phyloP scores from a whole-genome alignment of 345 rosid species.

The Corchorus olitorius region DNA sequence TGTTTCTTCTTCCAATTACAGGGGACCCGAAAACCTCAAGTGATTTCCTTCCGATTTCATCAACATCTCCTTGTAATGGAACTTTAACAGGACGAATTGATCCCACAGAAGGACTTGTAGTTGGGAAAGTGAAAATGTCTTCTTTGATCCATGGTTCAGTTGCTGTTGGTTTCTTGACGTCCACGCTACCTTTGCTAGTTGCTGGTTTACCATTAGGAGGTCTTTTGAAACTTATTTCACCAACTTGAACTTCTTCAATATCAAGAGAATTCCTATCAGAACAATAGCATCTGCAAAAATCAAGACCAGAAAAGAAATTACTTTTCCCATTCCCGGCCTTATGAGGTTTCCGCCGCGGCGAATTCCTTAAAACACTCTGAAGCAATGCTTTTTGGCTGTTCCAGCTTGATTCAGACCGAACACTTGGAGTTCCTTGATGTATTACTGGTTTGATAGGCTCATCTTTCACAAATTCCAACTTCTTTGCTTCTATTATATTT shows the following conservation, averaged over 20 bases:
- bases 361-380: conserved; percentile 26
- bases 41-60: conserved; percentile 47
- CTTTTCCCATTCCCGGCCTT: conserved; percentile 39
- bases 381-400: conserved; percentile 60
- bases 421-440: conserved; percentile 49
- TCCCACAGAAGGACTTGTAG: conserved; percentile 10
- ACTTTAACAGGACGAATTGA: conserved; percentile 23
- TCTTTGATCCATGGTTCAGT: conserved; percentile 20
- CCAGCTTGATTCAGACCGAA: conserved; percentile 58
- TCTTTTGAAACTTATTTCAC: conserved; percentile 44
- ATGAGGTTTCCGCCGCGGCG: conserved; percentile 22
- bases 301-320: conserved; percentile 54
- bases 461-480: conserved; percentile 19
- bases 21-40: conserved; percentile 70
- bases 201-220: conserved; percentile 25
- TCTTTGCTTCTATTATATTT: conserved; percentile 22
- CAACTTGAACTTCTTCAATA: conserved; percentile 37
- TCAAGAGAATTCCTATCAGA: conserved; percentile 57
- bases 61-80: conserved; percentile 22
- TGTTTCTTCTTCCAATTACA: conserved; percentile 35
- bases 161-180: conserved; percentile 15
- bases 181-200: conserved; percentile 20
- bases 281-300: conserved; percentile 63
- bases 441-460: conserved; percentile 31
- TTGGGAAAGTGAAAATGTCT: conserved; percentile 42